Evolutionary conservation across 2,329 filamentous ascomycete species (phyloP), one percentile per base, ranked within the genome.

Genomic region (Fusarium sterilihyphosum): DNA sequence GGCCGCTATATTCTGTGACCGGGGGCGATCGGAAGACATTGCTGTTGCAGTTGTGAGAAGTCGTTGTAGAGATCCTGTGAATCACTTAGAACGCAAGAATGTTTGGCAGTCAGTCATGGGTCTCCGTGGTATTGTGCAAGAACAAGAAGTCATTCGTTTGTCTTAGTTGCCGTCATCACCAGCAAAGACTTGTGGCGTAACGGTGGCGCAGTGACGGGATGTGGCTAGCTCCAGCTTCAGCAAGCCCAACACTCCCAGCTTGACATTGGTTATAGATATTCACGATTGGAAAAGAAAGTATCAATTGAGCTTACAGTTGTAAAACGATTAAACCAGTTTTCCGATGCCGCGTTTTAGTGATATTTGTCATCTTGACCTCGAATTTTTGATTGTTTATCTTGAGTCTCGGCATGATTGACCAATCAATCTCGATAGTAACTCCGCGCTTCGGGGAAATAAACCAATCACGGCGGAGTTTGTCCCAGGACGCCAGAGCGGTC

Each of bases 381-480:
- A 3, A 11, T 14, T 35, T 54, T 18, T 35, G 16, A 35, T 29
- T 43, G 22, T 13, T 22, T 3, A 5, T 43, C n/a, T 3, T n/a
- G 5, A 18, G 26, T 7, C 5, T 67, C 65, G 65, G 62, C 46
- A 2, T 12, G 1, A 20, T 1, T 0, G 53, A 2, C 65, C 65
- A 67, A 67, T 67, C 46, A 40, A 5, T 1, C 5, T 5, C 3
- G 0, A 1, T 9, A 0, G 2, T 1, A 0, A 5, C 1, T 2
- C 16, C 12, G 31, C 1, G 0, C 1, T 1, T 4, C 65, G 65
- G 65, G 10, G 6, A 18, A 10, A 9, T 3, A 0, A 2, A 20
- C 65, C 65, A 67, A 67, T 67, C n/a, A 67, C 4, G 14, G 6
- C 8, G 5, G 8, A 13, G 17, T 0, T 11, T 1, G 0, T 0